Conservation (phyloP, 2,329 filamentous ascomycete species). For the Fusarium pseudocircinatum region DNA sequence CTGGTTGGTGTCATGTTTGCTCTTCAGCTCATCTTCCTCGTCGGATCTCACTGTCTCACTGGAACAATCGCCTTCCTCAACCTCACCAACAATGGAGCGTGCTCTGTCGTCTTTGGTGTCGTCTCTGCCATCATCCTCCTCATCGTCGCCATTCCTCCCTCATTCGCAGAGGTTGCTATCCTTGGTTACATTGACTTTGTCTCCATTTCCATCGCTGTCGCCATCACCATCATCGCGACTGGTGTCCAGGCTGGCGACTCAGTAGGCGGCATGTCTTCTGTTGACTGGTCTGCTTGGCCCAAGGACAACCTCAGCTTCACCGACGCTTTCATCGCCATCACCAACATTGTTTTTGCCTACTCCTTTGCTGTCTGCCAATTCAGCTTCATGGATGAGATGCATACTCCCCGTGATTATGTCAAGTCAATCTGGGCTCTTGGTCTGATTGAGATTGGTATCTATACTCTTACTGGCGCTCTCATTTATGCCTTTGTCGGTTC, state of each 20-base stretch:
- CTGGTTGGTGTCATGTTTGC: constrained; percentile 69
- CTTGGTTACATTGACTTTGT: constrained; percentile 66
- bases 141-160: constrained; percentile 57
- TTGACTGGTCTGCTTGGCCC: constrained; percentile 58
- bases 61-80: constrained; percentile 75
- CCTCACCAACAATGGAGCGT: constrained; percentile 64
- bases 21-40: constrained; percentile 74
- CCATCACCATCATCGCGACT: constrained; percentile 73
- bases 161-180: constrained; percentile 60
- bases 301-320: constrained; percentile 58
- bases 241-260: constrained; percentile 55
- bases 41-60: constrained; percentile 76
- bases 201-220: constrained; percentile 70
- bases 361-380: constrained; percentile 64
- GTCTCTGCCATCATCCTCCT: constrained; percentile 59
- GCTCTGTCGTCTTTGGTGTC: constrained; percentile 57
- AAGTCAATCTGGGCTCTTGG: constrained; percentile 71
- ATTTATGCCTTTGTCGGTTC: constrained; percentile 76
- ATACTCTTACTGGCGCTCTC: constrained; percentile 72
- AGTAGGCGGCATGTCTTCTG: constrained; percentile 45
- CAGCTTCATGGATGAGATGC: constrained; percentile 65
- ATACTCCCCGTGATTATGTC: constrained; percentile 56
- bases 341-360: constrained; percentile 78
- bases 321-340: constrained; percentile 68
- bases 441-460: constrained; percentile 69